Evolutionary conservation across 1,139 yeast genomes (phyloP).

Genomic region (Geotrichum fermentans): DNA sequence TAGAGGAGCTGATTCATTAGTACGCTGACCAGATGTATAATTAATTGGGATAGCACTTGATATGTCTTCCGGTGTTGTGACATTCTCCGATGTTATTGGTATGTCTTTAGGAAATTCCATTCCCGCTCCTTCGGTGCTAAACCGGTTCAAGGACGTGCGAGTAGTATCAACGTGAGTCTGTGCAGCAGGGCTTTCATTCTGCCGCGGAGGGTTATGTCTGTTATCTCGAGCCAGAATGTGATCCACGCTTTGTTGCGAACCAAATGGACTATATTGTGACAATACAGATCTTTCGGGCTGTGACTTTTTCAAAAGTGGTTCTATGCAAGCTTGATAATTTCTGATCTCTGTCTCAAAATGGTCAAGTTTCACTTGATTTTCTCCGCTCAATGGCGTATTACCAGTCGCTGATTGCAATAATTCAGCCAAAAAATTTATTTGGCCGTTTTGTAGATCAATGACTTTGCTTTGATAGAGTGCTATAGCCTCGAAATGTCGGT

Average conservation of each 20-base stretch:
- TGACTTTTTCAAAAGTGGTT: neutral
- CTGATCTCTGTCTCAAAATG: slow-evolving; percentile 6
- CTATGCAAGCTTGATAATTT: slow-evolving; percentile 1
- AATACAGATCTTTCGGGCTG: neutral
- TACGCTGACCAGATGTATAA: too few species aligned
- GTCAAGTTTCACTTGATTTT: neutral
- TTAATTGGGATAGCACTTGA: too few species aligned
- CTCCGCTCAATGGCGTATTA: neutral
- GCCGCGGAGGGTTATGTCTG: too few species aligned
- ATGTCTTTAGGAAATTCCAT: too few species aligned
- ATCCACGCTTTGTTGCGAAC: neutral
- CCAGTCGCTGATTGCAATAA: neutral
- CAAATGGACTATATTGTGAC: neutral
- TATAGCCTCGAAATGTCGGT: slow-evolving; percentile 8
- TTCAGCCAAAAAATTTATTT: slow-evolving; percentile 2
- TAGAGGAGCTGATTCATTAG: too few species aligned
- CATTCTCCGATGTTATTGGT: too few species aligned
- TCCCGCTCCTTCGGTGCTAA: too few species aligned
- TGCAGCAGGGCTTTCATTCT: too few species aligned
- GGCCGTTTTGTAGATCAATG: slow-evolving; percentile 13
- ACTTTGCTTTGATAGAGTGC: slow-evolving; percentile 8
- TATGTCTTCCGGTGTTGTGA: too few species aligned
- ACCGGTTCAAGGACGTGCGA: too few species aligned
- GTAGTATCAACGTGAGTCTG: too few species aligned
- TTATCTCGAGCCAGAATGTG: too few species aligned